phyloP scores from a whole-genome alignment of 108 stramenopile genomes.

The Skeletonema tropicum region DNA sequence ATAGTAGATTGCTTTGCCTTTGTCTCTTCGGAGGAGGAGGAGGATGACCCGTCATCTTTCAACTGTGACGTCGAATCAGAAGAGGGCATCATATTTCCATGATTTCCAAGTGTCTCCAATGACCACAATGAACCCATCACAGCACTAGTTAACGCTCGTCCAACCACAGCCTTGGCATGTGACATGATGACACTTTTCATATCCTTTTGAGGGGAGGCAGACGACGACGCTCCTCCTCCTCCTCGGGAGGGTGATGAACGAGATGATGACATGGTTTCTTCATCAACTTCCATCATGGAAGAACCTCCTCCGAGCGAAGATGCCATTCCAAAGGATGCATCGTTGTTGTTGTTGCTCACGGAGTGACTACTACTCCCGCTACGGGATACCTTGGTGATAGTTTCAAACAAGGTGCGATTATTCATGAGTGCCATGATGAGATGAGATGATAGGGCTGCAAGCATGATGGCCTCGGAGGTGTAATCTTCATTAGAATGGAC shows the following conservation, averaged over 20 bases:
- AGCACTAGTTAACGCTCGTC: conserved; percentile 38
- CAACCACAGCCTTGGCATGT: conserved; percentile 46
- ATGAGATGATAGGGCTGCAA: conserved; percentile 28
- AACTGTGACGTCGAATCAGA: background rate
- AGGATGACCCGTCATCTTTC: background rate
- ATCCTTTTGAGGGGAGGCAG: background rate
- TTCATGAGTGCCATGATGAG: conserved; percentile 24
- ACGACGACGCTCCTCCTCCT: background rate
- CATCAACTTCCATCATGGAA: conserved; percentile 3
- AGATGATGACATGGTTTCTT: background rate
- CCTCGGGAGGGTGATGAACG: background rate
- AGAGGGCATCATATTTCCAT: background rate
- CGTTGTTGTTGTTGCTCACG: background rate
- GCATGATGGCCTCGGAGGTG: conserved; percentile 15
- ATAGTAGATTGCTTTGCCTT: conserved; percentile 4
- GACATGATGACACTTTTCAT: conserved; percentile 23
- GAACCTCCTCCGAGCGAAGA: background rate
- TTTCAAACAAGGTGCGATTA: conserved; percentile 35
- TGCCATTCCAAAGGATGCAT: background rate
- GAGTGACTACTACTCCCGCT: background rate
- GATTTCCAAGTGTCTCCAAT: conserved; percentile 38
- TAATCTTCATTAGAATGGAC: background rate
- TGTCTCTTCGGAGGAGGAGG: background rate
- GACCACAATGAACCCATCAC: conserved; percentile 43
- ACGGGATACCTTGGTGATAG: conserved; percentile 33